Evolutionary conservation across 495 filamentous ascomycete genomes (phyloP), one percentile per base, ranked within the genome.

Genomic region (Trichoderma virens): DNA sequence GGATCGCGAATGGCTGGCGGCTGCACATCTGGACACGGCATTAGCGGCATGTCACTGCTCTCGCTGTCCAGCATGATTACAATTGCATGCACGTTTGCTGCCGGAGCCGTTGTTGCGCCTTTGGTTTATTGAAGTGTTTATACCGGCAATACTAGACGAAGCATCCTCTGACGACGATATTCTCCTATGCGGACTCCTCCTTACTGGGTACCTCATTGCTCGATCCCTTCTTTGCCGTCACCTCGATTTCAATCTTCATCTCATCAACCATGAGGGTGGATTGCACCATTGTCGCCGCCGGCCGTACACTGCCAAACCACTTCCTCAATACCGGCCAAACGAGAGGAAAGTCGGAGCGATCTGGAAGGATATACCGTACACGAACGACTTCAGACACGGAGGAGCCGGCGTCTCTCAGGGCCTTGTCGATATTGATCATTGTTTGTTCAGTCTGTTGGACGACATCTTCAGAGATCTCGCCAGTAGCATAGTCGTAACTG

Each of bases 1-100:
- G 83, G 84, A 18, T 74, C 82, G 31, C 71, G 83, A 61, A 73
- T 85, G 54, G 83, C 77, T 0, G 83, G 83, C 5, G 83, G 83
- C 2, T 87, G 83, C 65, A 85, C 83, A 0, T 84, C 80, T 27
- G 84, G 83, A 0, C 84, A 86, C 67, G 84, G 84, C 1, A 84
- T 87, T 65, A 83, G 76, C 32, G 83, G 83, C 5, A 76, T 86
- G 59, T 75, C 78, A 32, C 67, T 79, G 67, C 65, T 85, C 6
- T 81, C 80, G 0, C 68, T 79, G 23, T 75, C 78, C 2, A 86
- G 84, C 69, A 71, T 84, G 62, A 62, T 87, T 18, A 81, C 78
- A 1, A 77, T 83, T 6, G 80, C 68, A 5, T 65, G 76, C 0
- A 78, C 80, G 65, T 84, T 86, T 73, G 76, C 61, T 3, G 77